Conservation (phyloP, 1,284 basidiomycete genomes). For the Cyathus olla region DNA sequence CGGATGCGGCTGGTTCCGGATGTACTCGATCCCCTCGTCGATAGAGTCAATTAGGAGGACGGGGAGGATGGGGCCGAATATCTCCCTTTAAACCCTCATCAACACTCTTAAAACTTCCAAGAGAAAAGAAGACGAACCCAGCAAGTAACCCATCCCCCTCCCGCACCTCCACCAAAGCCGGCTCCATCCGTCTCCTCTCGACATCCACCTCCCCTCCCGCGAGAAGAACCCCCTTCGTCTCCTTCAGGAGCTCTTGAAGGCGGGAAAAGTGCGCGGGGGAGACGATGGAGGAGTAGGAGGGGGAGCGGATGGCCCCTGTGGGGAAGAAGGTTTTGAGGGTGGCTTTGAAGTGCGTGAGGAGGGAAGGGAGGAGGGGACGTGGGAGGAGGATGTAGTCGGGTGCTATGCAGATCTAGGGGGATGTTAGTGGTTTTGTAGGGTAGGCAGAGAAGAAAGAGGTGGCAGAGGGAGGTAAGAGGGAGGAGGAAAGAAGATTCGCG, state of each 20-base stretch:
- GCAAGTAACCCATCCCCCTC: slow-evolving; percentile 77
- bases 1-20: slow-evolving; percentile 79
- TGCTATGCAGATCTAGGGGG: slow-evolving; percentile 68
- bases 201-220: slow-evolving; percentile 80
- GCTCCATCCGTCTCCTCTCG: slow-evolving; percentile 67
- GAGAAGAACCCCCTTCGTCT: slow-evolving; percentile 77
- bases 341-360: slow-evolving; percentile 68
- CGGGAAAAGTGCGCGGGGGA: slow-evolving; percentile 60
- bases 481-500: too few species aligned
- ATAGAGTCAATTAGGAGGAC: slow-evolving; percentile 78
- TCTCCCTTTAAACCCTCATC: slow-evolving; percentile 54
- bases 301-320: slow-evolving; percentile 46
- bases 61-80: slow-evolving; percentile 85
- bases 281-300: slow-evolving; percentile 53
- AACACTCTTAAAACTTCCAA: neutral
- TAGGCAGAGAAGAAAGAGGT: too few species aligned
- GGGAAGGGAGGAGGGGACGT: slow-evolving; percentile 44
- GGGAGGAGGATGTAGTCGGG: slow-evolving; percentile 88
- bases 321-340: slow-evolving; percentile 56
- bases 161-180: slow-evolving; percentile 72
- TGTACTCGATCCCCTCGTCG: slow-evolving; percentile 77
- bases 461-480: too few species aligned
- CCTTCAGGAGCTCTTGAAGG: slow-evolving; percentile 68
- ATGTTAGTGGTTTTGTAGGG: too few species aligned
- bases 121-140: slow-evolving; percentile 57